Percentiles rank a stretch among this genome's conserved stretches.
phyloP scores from a whole-genome alignment of 495 filamentous ascomycete species.

The Aspergillus coremiiformis region DNA sequence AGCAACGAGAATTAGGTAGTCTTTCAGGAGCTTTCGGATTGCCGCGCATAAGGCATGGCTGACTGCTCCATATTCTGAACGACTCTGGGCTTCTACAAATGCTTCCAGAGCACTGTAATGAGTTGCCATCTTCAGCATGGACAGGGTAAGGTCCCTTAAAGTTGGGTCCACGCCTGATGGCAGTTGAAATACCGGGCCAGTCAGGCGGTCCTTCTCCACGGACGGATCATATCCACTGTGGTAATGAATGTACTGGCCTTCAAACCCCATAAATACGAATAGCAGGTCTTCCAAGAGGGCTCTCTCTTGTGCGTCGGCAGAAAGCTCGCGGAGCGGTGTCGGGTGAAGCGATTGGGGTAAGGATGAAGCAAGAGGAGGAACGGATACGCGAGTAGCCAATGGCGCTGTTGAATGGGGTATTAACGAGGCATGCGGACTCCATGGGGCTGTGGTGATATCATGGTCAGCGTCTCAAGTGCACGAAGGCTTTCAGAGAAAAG shows the following conservation, averaged over 20 bases:
- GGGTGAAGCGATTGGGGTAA: conserved; percentile 69
- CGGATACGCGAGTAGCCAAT: conserved; percentile 75
- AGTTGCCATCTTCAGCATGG: conserved; percentile 92
- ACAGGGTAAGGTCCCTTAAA: conserved; percentile 73
- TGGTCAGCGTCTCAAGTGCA: conserved; percentile 15
- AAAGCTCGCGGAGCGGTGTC: conserved; percentile 59
- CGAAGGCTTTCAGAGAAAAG: background rate
- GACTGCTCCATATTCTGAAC: conserved; percentile 90
- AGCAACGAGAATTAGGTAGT: conserved; percentile 85
- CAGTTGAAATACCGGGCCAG: conserved; percentile 73
- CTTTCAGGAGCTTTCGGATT: conserved; percentile 82
- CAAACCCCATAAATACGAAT: conserved; percentile 97
- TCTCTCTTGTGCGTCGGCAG: conserved; percentile 73
- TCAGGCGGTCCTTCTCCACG: conserved; percentile 75
- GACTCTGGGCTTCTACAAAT: conserved; percentile 88
- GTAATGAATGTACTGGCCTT: conserved; percentile 93
- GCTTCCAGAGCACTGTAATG: conserved; percentile 85
- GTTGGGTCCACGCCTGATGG: conserved; percentile 83
- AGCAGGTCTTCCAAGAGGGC: conserved; percentile 84
- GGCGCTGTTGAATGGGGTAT: conserved; percentile 83
- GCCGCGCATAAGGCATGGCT: conserved; percentile 93
- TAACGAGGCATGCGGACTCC: conserved; percentile 77
- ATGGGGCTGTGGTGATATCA: conserved; percentile 44
- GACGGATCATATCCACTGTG: conserved; percentile 70
- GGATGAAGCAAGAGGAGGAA: conserved; percentile 67